Evolutionary conservation across 768 basidiomycete genomes (phyloP).

Genomic region (Suillus alpinus): DNA sequence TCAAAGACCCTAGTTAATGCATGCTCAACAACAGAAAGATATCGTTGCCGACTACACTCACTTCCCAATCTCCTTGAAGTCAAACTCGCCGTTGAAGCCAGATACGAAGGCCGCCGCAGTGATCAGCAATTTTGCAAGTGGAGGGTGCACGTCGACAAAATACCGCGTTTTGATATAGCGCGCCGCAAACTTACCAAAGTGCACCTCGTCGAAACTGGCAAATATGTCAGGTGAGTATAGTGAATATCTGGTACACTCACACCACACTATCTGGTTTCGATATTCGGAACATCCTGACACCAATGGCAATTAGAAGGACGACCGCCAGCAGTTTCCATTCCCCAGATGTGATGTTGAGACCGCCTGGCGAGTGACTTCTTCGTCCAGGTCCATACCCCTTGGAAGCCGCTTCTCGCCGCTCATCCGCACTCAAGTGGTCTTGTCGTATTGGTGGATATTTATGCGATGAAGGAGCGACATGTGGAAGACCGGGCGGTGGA

Average conservation of each 20-base stretch:
- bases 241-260: conserved; percentile 46
- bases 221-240: neutral
- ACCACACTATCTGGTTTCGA: conserved; percentile 90
- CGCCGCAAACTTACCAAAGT: conserved; percentile 95
- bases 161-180: conserved; percentile 92
- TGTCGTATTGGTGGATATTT: conserved; percentile 63
- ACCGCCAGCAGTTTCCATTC: conserved; percentile 76
- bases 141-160: conserved; percentile 96
- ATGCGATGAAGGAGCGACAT: conserved; percentile 34
- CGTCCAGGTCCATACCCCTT: conserved; percentile 56
- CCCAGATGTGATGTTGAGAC: conserved; percentile 59
- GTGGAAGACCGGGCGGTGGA: conserved; percentile 50
- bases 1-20: conserved; percentile 63
- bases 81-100: conserved; percentile 91
- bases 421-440: conserved; percentile 73
- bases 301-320: conserved; percentile 65
- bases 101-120: conserved; percentile 85
- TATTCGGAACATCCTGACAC: conserved; percentile 84
- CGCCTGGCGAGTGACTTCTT: conserved; percentile 51
- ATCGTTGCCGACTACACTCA: conserved; percentile 36
- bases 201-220: conserved; percentile 92
- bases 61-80: conserved; percentile 98
- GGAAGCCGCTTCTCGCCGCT: conserved; percentile 65
- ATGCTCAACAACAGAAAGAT: neutral
- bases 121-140: conserved; percentile 92